Conservation (phyloP, 805 yeast genomes). For the Yamadazyma laniorum region DNA sequence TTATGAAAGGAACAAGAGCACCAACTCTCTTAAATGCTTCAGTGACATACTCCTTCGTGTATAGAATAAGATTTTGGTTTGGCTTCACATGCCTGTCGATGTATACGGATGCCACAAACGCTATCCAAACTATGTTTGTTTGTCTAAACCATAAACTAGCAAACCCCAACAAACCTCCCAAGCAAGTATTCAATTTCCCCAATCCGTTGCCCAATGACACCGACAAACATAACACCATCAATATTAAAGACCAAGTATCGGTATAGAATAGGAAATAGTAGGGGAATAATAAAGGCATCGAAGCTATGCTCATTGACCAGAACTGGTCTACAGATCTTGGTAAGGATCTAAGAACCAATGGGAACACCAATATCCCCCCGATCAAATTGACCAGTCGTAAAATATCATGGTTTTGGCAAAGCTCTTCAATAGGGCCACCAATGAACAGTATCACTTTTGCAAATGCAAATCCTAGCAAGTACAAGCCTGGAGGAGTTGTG, state of each 20-base stretch:
- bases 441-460: conserved; percentile 26
- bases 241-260: conserved; percentile 85
- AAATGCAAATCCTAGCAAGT: conserved; percentile 46
- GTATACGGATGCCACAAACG: conserved; percentile 53
- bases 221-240: conserved; percentile 53
- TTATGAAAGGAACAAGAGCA: conserved; percentile 46
- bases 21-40: conserved; percentile 22
- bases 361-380: conserved; percentile 60
- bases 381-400: conserved; percentile 54
- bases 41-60: conserved; percentile 23
- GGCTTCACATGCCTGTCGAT: conserved; percentile 43
- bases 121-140: conserved; percentile 87
- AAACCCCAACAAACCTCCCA: conserved; percentile 57
- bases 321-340: conserved; percentile 16
- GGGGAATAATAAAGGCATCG: conserved; percentile 70
- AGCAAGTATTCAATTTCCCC: conserved; percentile 11
- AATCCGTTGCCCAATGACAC: conserved; percentile 15
- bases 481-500: conserved; percentile 96
- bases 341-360: conserved; percentile 35
- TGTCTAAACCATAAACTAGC: conserved; percentile 77
- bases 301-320: conserved; percentile 28
- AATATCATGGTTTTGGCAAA: conserved; percentile 19
- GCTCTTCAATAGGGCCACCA: conserved; percentile 1
- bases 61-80: conserved; percentile 13
- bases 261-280: conserved; percentile 84